A percentile compares a stretch with the other conserved stretches of the same genome.
phyloP scores from a whole-genome alignment of 371 early-diverging fungal species.

The Circinella minor region DNA sequence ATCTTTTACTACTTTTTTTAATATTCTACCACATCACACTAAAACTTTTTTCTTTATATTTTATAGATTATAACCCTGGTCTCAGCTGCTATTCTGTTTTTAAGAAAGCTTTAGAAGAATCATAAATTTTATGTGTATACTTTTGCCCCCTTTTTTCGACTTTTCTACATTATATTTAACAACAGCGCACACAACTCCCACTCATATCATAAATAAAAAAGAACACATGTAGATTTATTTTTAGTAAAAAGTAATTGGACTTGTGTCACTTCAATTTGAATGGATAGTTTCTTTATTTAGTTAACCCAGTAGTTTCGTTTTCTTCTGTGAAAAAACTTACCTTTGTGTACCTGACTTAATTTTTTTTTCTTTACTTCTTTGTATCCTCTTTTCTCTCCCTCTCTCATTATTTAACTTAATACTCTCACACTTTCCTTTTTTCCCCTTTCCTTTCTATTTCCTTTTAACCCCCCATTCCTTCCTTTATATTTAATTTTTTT shows the following conservation, averaged over 20 bases:
- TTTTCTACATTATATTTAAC: neutral
- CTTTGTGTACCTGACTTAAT: conserved; percentile 4
- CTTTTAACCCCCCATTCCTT: conserved; percentile 1
- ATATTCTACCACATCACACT: neutral
- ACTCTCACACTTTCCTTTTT: conserved; percentile 12
- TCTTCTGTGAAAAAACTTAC: neutral
- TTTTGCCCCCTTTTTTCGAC: no score
- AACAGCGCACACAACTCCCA: neutral
- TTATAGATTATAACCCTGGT: conserved; percentile 24
- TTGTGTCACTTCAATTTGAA: conserved; percentile 2
- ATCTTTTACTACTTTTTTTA: no score
- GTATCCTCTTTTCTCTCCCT: neutral
- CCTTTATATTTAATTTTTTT: neutral
- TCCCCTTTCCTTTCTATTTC: conserved; percentile 20
- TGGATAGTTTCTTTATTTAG: neutral
- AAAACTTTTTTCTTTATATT: neutral
- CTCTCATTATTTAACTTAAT: neutral
- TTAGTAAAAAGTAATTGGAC: conserved; percentile 2
- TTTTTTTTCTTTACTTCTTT: conserved; percentile 5
- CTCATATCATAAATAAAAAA: neutral
- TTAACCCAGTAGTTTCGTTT: neutral
- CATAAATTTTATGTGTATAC: neutral
- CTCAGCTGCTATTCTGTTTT: conserved; percentile 23
- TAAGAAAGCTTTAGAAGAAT: conserved; percentile 16
- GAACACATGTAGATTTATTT: conserved; percentile 3